phyloP scores from a whole-genome alignment of 495 filamentous ascomycete species.

The Neohortaea acidophila region DNA sequence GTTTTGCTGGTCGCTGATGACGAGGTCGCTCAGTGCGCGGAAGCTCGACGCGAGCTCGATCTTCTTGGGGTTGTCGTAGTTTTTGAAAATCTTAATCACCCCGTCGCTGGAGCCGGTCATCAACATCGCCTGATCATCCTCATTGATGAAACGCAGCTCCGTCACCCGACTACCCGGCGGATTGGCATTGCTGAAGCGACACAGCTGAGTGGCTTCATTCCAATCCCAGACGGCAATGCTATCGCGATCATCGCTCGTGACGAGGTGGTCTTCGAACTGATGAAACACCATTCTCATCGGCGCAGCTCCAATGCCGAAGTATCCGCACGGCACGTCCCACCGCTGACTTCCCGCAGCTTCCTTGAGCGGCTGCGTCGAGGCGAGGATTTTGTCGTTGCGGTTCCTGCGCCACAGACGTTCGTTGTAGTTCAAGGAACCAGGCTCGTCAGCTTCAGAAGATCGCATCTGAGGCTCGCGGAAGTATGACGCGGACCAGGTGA shows the following conservation, averaged over 20 bases:
- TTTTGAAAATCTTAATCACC: slow-evolving; percentile 81
- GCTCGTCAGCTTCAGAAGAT: slow-evolving; percentile 85
- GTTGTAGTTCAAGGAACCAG: slow-evolving; percentile 94
- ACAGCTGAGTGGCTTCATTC: slow-evolving; percentile 53
- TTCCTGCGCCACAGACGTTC: slow-evolving; percentile 81
- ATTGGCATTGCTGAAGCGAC: slow-evolving; percentile 86
- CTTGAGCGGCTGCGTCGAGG: slow-evolving; percentile 85
- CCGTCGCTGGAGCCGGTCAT: slow-evolving; percentile 94
- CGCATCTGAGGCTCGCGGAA: slow-evolving; percentile 99
- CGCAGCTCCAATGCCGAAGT: slow-evolving; percentile 75
- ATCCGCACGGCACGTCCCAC: slow-evolving; percentile 63
- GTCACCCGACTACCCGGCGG: slow-evolving; percentile 82
- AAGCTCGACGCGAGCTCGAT: slow-evolving; percentile 85
- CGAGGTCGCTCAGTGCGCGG: slow-evolving; percentile 79
- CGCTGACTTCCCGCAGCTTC: slow-evolving; percentile 63
- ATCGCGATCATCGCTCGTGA: slow-evolving; percentile 85
- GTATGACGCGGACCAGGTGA: slow-evolving; percentile 95
- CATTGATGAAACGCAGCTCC: slow-evolving; percentile 91
- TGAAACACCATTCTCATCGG: slow-evolving; percentile 89
- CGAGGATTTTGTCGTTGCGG: slow-evolving; percentile 82
- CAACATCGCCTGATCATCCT: slow-evolving; percentile 87
- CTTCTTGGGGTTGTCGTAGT: slow-evolving; percentile 57
- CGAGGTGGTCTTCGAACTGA: slow-evolving; percentile 91
- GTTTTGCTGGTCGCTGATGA: slow-evolving; percentile 82
- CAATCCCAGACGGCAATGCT: slow-evolving; percentile 90